Percentiles rank a stretch among this genome's conserved stretches.
Conservation (phyloP, 306 rosid species). For the Dalbergia cochinchinensis region DNA sequence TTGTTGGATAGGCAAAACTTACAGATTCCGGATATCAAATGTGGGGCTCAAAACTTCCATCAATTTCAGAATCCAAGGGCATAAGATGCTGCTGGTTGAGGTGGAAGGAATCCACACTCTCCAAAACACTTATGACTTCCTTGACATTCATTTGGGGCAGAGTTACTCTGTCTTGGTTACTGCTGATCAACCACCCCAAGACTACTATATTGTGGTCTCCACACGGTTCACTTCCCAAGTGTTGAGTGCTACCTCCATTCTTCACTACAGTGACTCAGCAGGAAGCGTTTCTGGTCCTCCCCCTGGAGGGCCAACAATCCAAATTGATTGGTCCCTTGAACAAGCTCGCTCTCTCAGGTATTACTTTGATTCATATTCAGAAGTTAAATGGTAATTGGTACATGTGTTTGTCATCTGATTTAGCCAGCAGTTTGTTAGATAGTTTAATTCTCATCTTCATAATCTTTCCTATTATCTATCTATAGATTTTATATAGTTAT, state of each 20-base stretch:
- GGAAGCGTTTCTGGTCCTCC: slow-evolving; percentile 70
- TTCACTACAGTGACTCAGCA: slow-evolving; percentile 82
- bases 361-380: neutral
- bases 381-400: neutral
- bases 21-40: slow-evolving; percentile 86
- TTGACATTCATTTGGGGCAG: slow-evolving; percentile 93
- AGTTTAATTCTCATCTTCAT: neutral
- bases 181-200: slow-evolving; percentile 77
- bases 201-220: slow-evolving; percentile 76
- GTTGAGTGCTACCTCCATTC: slow-evolving; percentile 68
- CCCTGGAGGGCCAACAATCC: slow-evolving; percentile 80
- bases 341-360: slow-evolving; percentile 91
- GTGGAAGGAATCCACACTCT: slow-evolving; percentile 92
- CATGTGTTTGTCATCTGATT: neutral
- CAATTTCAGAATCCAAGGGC: slow-evolving; percentile 90
- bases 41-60: slow-evolving; percentile 84
- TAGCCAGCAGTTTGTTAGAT: neutral
- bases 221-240: slow-evolving; percentile 76
- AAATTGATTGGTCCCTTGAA: slow-evolving; percentile 89
- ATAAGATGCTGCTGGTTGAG: slow-evolving; percentile 79
- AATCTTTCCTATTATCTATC: neutral
- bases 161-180: slow-evolving; percentile 81
- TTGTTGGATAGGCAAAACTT: slow-evolving; percentile 72
- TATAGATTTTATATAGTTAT: neutral
- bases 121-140: slow-evolving; percentile 80